Percentiles rank a stretch among this genome's conserved stretches.
Conservation (phyloP, 1,139 yeast genomes). For the Arxiozyma heterogenica region DNA sequence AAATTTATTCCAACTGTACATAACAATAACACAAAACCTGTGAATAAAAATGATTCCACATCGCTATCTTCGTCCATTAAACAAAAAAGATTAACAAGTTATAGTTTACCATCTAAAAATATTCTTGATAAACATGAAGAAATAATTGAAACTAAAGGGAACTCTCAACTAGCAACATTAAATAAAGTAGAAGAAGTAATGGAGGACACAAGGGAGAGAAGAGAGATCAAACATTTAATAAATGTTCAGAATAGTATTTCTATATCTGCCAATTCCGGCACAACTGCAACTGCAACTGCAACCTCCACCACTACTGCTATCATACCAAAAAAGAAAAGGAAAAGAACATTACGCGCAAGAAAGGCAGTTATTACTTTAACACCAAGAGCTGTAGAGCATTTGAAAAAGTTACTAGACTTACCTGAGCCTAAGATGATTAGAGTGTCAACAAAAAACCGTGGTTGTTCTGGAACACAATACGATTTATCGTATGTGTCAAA, state of each 20-base stretch:
- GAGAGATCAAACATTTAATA: neutral
- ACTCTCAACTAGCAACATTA: conserved; percentile 3
- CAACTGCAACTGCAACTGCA: conserved; percentile 10
- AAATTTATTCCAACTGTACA: conserved; percentile 2
- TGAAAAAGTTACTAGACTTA: conserved; percentile 55
- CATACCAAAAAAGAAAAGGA: conserved; percentile 37
- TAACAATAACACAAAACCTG: neutral
- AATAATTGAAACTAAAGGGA: conserved; percentile 7
- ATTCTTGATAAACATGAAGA: conserved; percentile 12
- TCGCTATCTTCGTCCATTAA: neutral
- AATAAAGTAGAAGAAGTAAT: conserved; percentile 8
- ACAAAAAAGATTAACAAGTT: conserved; percentile 24
- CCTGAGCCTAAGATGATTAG: conserved; percentile 86
- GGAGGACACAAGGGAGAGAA: conserved; percentile 2
- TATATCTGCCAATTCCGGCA: neutral
- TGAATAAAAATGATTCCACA: neutral
- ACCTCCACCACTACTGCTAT: neutral
- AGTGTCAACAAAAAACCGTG: conserved; percentile 90
- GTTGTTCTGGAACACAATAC: conserved; percentile 92
- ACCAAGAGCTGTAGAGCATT: conserved; percentile 63
- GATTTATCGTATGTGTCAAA: conserved; percentile 79
- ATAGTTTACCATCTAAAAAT: conserved; percentile 24
- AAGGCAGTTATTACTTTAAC: conserved; percentile 81
- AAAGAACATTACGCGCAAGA: conserved; percentile 69
- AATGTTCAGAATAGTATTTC: neutral